These are phyloP conservation scores for Yamadazyma atlantica DNA, from an alignment of 1,139 yeast genomes.

Conservation along the genomic window DNA sequence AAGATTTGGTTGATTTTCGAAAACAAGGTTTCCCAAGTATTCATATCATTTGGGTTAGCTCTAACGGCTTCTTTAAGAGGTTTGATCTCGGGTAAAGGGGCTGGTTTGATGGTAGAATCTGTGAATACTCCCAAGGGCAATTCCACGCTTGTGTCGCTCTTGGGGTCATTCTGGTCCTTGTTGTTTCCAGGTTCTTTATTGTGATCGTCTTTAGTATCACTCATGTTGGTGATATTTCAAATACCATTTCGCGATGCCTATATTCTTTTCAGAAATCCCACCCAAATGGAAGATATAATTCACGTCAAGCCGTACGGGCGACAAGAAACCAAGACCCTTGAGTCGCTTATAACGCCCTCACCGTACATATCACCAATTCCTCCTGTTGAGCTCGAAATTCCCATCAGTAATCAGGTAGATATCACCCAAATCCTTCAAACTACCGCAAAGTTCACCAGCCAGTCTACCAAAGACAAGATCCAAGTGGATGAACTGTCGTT, in stretches of 20 bases:
- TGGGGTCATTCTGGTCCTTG: no score
- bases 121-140: not conserved
- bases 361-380: slow-evolving; percentile 8
- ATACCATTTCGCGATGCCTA: not conserved
- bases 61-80: slow-evolving; percentile 5
- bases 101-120: not conserved
- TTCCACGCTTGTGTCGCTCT: not conserved
- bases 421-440: slow-evolving; percentile 21
- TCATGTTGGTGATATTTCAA: no score
- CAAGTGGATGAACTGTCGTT: slow-evolving; percentile 9
- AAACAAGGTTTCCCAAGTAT: slow-evolving; percentile 33
- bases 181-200: not conserved
- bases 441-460: slow-evolving; percentile 19
- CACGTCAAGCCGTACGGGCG: slow-evolving; percentile 11
- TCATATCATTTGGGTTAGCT: slow-evolving; percentile 25
- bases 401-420: slow-evolving; percentile 24
- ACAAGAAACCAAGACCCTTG: slow-evolving; percentile 3
- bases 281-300: slow-evolving; percentile 10
- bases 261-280: no score
- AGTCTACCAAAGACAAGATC: slow-evolving; percentile 6
- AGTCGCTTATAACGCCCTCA: slow-evolving; percentile 4
- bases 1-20: slow-evolving; percentile 21
- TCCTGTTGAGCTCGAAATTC: slow-evolving; percentile 17
- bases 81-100: slow-evolving; percentile 7
- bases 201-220: no score